A percentile compares a stretch with the other conserved stretches of the same genome.
Conservation (phyloP, 345 rosid genomes). For the Camelina hispida region DNA sequence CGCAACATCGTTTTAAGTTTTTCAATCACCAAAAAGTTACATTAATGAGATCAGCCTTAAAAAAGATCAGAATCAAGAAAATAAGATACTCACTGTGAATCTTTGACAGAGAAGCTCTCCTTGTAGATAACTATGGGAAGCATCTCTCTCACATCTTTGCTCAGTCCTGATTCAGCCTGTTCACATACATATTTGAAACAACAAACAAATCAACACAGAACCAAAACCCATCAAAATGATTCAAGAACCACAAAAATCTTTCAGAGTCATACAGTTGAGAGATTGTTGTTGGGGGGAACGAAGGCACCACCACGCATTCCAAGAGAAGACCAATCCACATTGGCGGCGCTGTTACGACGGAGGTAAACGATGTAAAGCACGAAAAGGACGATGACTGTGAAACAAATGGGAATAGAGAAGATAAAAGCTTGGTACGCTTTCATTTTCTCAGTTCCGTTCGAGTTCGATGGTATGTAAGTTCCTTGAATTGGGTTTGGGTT, state of each 20-base stretch:
- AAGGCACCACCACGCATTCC: constrained; percentile 54
- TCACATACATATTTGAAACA: not conserved
- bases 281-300: constrained; percentile 20
- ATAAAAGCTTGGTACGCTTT: constrained; percentile 72
- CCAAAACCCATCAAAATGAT: constrained; percentile 17
- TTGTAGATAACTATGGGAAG: constrained; percentile 72
- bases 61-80: not conserved
- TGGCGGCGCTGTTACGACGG: constrained; percentile 56
- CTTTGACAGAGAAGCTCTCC: constrained; percentile 73
- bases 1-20: constrained; percentile 6
- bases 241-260: not conserved
- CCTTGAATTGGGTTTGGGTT: constrained; percentile 41
- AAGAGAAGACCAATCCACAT: constrained; percentile 71
- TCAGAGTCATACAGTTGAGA: constrained; percentile 16
- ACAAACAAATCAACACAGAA: not conserved
- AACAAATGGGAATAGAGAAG: constrained; percentile 70
- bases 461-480: constrained; percentile 36
- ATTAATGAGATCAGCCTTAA: not conserved
- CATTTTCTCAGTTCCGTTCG: constrained; percentile 46
- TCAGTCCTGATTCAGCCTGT: constrained; percentile 72
- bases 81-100: constrained; percentile 59
- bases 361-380: constrained; percentile 76
- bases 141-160: constrained; percentile 84
- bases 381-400: constrained; percentile 66
- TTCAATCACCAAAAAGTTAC: not conserved